phyloP scores from a whole-genome alignment of 2,329 filamentous ascomycete genomes.

The Metarhizium rileyi region DNA sequence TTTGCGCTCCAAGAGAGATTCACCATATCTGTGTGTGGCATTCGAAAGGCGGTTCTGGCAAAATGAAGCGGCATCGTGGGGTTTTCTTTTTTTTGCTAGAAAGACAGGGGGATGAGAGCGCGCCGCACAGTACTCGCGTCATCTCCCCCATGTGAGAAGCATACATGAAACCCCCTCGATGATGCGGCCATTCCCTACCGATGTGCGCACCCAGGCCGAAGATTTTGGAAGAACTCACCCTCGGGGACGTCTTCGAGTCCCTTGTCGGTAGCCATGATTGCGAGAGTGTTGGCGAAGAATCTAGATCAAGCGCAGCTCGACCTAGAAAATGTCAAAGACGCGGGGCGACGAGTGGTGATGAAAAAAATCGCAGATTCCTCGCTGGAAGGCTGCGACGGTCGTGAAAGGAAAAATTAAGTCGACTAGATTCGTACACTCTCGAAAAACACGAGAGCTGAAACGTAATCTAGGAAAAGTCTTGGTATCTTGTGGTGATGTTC shows the following conservation, averaged over 20 bases:
- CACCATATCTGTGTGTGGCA: conserved; percentile 1
- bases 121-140: background rate
- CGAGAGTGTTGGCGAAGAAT: conserved; percentile 44
- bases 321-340: conserved; percentile 45
- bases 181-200: background rate
- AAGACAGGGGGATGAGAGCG: background rate
- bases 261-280: conserved; percentile 98
- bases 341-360: conserved; percentile 24
- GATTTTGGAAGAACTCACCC: conserved; percentile 50
- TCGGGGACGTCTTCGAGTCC: conserved; percentile 97
- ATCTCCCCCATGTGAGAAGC: background rate
- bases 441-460: conserved; percentile 30
- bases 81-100: background rate
- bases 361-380: conserved; percentile 29
- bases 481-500: conserved; percentile 22
- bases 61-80: conserved; percentile 1
- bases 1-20: background rate
- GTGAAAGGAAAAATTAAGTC: conserved; percentile 20
- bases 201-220: background rate
- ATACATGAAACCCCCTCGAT: background rate
- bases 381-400: conserved; percentile 23
- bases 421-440: conserved; percentile 42
- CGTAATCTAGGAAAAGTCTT: conserved; percentile 30
- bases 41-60: background rate
- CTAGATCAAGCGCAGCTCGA: conserved; percentile 73